Conservation (phyloP, 2,329 filamentous ascomycete species). For the Fusarium paranaense region DNA sequence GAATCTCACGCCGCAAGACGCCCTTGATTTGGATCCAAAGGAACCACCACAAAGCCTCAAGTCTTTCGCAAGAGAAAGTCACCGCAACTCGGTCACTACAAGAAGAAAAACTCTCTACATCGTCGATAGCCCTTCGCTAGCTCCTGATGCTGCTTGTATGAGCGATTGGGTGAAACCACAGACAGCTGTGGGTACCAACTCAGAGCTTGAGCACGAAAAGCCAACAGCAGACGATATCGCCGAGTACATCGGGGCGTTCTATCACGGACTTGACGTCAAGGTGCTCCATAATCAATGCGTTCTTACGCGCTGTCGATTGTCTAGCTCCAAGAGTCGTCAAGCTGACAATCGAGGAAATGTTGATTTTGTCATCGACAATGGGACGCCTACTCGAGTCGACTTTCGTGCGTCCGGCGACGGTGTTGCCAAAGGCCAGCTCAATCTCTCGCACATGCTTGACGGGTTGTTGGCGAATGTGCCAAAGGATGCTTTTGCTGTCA, state of each 20-base stretch:
- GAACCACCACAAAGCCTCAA: not conserved
- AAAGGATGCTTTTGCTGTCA: slow-evolving; percentile 67
- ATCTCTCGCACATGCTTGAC: slow-evolving; percentile 72
- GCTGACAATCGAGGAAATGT: slow-evolving; percentile 52
- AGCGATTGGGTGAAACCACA: not conserved
- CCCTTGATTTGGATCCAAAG: slow-evolving; percentile 1
- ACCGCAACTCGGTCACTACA: not conserved
- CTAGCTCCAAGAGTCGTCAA: not conserved
- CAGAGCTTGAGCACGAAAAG: not conserved
- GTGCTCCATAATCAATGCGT: slow-evolving; percentile 51
- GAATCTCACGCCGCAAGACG: slow-evolving; percentile 1
- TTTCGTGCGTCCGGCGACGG: slow-evolving; percentile 60
- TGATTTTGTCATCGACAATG: slow-evolving; percentile 47
- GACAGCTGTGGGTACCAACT: not conserved
- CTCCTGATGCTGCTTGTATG: not conserved
- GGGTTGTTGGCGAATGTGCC: slow-evolving; percentile 66
- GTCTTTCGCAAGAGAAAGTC: not conserved
- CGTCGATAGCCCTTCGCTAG: not conserved
- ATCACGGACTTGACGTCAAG: slow-evolving; percentile 65
- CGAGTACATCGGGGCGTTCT: slow-evolving; percentile 58
- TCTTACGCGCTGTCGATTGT: slow-evolving; percentile 59
- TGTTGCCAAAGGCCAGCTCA: slow-evolving; percentile 63
- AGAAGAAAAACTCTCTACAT: not conserved
- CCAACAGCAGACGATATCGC: slow-evolving; percentile 48
- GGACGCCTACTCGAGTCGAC: slow-evolving; percentile 61